phyloP scores from a whole-genome alignment of 2,329 filamentous ascomycete genomes.

The Verticillium alfalfae region DNA sequence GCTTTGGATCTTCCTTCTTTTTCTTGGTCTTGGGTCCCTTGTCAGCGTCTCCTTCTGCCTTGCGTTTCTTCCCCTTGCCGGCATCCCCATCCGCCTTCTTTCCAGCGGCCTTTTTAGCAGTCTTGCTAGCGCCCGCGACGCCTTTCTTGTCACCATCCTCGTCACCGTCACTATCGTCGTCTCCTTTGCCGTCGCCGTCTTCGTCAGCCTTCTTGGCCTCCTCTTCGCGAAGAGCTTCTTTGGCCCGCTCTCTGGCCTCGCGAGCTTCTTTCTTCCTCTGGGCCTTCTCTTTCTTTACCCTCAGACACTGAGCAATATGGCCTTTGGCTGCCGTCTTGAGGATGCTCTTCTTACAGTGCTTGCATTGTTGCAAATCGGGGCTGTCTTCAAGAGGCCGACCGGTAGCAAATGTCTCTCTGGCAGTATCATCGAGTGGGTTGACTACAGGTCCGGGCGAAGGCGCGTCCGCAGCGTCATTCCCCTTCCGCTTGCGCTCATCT shows the following conservation, averaged over 20 bases:
- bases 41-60: conserved; percentile 69
- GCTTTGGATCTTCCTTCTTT: conserved; percentile 88
- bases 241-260: conserved; percentile 63
- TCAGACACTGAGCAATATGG: conserved; percentile 80
- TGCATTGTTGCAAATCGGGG: conserved; percentile 78
- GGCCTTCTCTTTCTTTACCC: conserved; percentile 77
- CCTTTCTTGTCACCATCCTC: conserved; percentile 37
- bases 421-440: conserved; percentile 68
- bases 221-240: conserved; percentile 54
- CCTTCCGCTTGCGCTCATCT: conserved; percentile 52
- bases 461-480: conserved; percentile 33
- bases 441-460: conserved; percentile 51
- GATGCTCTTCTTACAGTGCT: conserved; percentile 88
- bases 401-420: conserved; percentile 73
- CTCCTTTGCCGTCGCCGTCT: conserved; percentile 42
- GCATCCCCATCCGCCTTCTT: conserved; percentile 60
- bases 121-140: conserved; percentile 30
- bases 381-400: conserved; percentile 77
- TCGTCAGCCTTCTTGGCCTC: conserved; percentile 47
- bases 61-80: conserved; percentile 68
- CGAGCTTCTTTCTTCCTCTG: conserved; percentile 71
- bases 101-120: conserved; percentile 57
- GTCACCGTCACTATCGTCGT: conserved; percentile 40
- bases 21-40: conserved; percentile 86
- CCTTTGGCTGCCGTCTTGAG: conserved; percentile 68